Evolutionary conservation across 208 protist genomes (phyloP).

Genomic region (Wallacemonas sp.): DNA sequence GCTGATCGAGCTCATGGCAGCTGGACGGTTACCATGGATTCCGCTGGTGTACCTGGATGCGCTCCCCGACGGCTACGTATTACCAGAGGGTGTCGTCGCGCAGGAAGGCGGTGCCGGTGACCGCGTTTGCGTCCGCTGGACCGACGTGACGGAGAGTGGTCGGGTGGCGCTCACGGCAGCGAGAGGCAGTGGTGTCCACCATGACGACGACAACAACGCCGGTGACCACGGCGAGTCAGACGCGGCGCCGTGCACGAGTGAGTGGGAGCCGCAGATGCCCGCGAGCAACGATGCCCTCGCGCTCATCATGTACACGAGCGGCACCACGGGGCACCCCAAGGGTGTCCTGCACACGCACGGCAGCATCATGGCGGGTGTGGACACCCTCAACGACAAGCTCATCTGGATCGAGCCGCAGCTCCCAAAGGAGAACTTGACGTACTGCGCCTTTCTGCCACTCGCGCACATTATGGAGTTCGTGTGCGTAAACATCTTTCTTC

Average conservation of each 20-base stretch:
- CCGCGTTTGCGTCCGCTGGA: conserved; percentile 17
- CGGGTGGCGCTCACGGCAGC: not conserved
- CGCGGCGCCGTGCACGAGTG: conserved; percentile 20
- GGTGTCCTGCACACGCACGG: conserved; percentile 61
- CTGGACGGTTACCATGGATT: conserved; percentile 4
- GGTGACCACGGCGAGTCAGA: conserved; percentile 2
- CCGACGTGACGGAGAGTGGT: conserved; percentile 25
- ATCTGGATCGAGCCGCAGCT: conserved; percentile 24
- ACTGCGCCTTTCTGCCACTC: conserved; percentile 67
- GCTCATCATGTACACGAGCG: conserved; percentile 76
- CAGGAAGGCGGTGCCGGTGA: not conserved
- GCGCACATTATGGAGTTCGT: conserved; percentile 81
- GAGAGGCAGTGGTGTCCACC: not conserved
- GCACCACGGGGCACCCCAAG: conserved; percentile 70
- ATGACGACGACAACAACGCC: not conserved
- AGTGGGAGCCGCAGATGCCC: conserved; percentile 4
- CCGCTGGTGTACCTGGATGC: conserved; percentile 29
- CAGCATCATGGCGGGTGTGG: conserved; percentile 24
- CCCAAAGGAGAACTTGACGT: conserved; percentile 26
- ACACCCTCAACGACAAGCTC: conserved; percentile 9
- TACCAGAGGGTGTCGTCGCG: conserved; percentile 17
- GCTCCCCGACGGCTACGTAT: conserved; percentile 9
- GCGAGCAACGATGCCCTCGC: conserved; percentile 14
- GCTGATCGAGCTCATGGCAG: conserved; percentile 21
- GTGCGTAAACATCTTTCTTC: conserved; percentile 36